These are phyloP conservation scores for Ambrosia artemisiifolia DNA, from an alignment of 129 eudicot species.

Conservation along the genomic window DNA sequence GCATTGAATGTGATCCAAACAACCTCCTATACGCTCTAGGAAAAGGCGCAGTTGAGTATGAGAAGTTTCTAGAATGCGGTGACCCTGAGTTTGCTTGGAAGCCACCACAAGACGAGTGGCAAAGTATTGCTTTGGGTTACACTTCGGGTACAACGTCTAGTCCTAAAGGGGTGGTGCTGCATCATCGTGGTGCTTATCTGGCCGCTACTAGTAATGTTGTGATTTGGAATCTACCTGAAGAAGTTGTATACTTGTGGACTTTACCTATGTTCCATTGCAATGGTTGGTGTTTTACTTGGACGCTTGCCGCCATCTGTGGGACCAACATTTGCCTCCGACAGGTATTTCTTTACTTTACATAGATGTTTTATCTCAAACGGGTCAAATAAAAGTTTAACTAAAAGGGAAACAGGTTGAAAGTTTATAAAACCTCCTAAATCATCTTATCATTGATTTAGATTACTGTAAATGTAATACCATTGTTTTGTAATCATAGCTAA, in stretches of 20 bases:
- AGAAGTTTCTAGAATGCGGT: constrained; percentile 73
- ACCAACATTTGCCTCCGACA: constrained; percentile 84
- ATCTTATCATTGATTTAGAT: neutral
- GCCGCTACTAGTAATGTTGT: constrained; percentile 51
- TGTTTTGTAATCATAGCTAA: neutral
- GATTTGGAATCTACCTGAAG: constrained; percentile 64
- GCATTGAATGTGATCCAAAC: constrained; percentile 51
- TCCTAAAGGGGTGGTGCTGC: constrained; percentile 91
- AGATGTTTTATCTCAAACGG: neutral
- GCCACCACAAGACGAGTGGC: constrained; percentile 89
- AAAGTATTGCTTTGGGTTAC: constrained; percentile 73
- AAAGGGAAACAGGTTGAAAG: neutral
- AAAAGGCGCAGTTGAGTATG: constrained; percentile 73
- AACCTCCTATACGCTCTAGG: constrained; percentile 61
- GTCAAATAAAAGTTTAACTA: neutral
- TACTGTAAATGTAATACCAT: neutral
- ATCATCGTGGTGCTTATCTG: constrained; percentile 91
- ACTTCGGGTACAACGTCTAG: constrained; percentile 97
- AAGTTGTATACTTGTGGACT: constrained; percentile 84
- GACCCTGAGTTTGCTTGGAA: constrained; percentile 65
- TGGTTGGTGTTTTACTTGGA: constrained; percentile 94
- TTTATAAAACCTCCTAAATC: neutral
- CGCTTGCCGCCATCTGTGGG: constrained; percentile 83
- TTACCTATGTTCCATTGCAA: constrained; percentile 98
- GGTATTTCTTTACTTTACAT: constrained; percentile 32